Evolutionary conservation across 225 moss, liverwort and hornwort species (phyloP).

Genomic region (Bryum argenteum): DNA sequence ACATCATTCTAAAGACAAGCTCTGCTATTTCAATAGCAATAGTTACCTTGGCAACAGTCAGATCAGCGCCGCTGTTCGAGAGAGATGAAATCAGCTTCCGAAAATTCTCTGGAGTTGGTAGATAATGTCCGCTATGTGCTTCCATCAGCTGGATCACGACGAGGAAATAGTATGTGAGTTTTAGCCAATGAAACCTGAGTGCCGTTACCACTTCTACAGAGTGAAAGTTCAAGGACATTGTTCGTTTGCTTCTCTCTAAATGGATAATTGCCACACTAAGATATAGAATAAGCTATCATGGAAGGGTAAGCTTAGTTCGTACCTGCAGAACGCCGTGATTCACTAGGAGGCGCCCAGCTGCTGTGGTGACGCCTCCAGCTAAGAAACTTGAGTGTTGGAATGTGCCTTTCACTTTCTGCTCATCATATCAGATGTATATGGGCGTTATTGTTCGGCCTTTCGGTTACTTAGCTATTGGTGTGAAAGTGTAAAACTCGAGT

Average conservation of each 20-base stretch:
- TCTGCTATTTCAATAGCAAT: constrained; percentile 6
- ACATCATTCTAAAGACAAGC: not conserved
- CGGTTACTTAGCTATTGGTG: no score
- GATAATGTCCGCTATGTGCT: constrained; percentile 89
- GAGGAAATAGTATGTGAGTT: no score
- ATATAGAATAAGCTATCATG: no score
- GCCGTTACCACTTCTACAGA: no score
- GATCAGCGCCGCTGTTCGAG: constrained; percentile 60
- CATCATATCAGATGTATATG: not conserved
- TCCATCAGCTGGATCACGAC: constrained; percentile 62
- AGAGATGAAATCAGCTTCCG: constrained; percentile 54
- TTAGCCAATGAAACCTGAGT: no score
- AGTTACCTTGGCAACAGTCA: constrained; percentile 72
- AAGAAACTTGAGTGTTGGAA: constrained; percentile 89
- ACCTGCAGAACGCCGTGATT: constrained; percentile 69
- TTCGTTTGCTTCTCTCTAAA: no score
- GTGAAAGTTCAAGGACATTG: no score
- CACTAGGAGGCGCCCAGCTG: constrained; percentile 74
- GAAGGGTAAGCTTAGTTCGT: not conserved
- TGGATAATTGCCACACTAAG: not conserved
- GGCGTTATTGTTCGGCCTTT: not conserved
- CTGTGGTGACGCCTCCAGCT: constrained; percentile 80
- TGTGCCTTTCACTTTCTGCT: constrained; percentile 80
- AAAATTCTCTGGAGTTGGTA: constrained; percentile 74
- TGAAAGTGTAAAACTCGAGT: not conserved